These are phyloP conservation scores for Panus rudis DNA, from an alignment of 768 basidiomycete genomes.

Conservation along the genomic window DNA sequence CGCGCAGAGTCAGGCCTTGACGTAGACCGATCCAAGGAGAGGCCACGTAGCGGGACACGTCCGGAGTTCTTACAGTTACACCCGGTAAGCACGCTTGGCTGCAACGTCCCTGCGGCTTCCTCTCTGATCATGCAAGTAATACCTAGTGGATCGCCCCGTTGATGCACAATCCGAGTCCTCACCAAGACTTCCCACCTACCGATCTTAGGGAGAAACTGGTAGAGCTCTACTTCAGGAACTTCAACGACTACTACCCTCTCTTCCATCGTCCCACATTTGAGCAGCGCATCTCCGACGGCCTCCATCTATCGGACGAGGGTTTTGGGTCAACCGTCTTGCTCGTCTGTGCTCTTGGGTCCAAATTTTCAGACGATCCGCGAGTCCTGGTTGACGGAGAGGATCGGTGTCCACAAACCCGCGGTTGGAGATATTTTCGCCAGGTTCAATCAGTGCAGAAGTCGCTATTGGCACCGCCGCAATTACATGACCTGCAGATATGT, in stretches of 20 bases:
- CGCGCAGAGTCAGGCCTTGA: too few species aligned
- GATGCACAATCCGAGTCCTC: conserved; percentile 16
- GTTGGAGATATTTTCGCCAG: conserved; percentile 42
- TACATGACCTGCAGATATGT: conserved; percentile 65
- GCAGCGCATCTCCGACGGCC: conserved; percentile 26
- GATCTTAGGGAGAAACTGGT: conserved; percentile 35
- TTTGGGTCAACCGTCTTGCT: conserved; percentile 41
- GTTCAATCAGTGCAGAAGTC: conserved; percentile 50
- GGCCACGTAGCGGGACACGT: conserved; percentile 22
- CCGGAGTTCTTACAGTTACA: conserved; percentile 45
- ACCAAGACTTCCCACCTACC: conserved; percentile 24
- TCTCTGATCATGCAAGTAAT: conserved; percentile 1
- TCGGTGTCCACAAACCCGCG: conserved; percentile 26
- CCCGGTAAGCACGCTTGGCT: conserved; percentile 28
- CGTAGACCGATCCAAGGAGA: neutral
- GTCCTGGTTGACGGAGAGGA: conserved; percentile 25
- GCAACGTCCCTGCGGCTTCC: neutral
- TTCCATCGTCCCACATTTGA: conserved; percentile 43
- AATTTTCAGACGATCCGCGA: conserved; percentile 45
- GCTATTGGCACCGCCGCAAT: conserved; percentile 41
- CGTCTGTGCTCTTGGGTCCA: conserved; percentile 41
- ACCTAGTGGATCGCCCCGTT: conserved; percentile 21
- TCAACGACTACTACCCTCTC: conserved; percentile 38
- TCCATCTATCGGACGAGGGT: conserved; percentile 33
- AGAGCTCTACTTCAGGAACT: conserved; percentile 39